Evolutionary conservation across 2,329 filamentous ascomycete species (phyloP), one percentile per base, ranked within the genome.

Genomic region (Clonostachys chloroleuca): DNA sequence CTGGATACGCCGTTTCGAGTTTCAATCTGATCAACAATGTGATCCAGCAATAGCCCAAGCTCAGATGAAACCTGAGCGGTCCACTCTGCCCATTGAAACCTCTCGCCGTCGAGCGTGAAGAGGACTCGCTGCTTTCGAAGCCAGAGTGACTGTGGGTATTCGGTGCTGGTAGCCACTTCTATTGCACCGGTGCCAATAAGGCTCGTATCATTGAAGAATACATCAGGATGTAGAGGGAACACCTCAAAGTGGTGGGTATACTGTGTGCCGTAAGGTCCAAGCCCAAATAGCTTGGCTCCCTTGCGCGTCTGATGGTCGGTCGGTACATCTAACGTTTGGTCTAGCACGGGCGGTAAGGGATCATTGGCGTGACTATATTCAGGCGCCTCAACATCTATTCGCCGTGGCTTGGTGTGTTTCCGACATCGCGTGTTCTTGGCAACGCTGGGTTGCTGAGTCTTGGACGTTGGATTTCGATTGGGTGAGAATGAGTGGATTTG

Each of bases 231-330:
- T 33, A 86, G 63, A 16, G 81, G 81, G 46, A 83, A 82, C 5
- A 80, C 61, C 42, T 84, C 80, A 51, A 86, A 86, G 55, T 86
- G 75, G 34, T 77, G 72, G 0, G 80, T 78, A 57, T 85, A 86
- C 20, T 73, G 70, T 2, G 78, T 80, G 2, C 82, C 82, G 57
- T 80, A 83, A 1, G 80, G 78, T 0, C 77, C 80, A 8, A 86
- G 63, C 1, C 81, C 80, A 12, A 59, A 54, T n/a, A 85, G 53
- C 41, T 59, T 69, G 41, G 51, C 54, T 4, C 53, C 52, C 8
- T 60, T 54, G 33, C 24, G 24, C 24, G 24, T 10, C 24, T 30
- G 24, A 30, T 30, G 24, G 24, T 30, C 9, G 17, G 16, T 37
- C 34, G 41, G 40, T 4, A 46, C 30, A 18, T 55, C 55, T 6